Conservation (phyloP, 257 asterid species). For the Forsythia suspensa region DNA sequence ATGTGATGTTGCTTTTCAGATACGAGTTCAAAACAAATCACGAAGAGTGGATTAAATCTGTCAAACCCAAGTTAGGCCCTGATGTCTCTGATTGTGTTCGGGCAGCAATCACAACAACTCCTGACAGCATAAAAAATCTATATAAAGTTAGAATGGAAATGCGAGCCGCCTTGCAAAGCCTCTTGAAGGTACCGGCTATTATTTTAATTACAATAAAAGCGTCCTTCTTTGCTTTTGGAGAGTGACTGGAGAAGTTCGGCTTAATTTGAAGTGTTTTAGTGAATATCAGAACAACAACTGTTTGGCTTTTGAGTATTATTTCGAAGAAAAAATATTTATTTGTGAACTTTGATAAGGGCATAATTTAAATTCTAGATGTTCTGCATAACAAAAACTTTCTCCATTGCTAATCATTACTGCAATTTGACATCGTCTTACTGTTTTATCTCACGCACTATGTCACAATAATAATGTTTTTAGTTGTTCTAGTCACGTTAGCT, state of each 20-base stretch:
- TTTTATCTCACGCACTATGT: neutral
- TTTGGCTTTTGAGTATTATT: constrained; percentile 1
- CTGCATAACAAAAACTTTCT: neutral
- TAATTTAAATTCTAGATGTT: neutral
- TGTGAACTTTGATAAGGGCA: neutral
- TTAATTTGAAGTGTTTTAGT: neutral
- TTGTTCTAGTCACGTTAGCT: neutral
- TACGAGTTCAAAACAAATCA: constrained; percentile 83
- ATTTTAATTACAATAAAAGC: constrained; percentile 4
- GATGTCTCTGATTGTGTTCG: constrained; percentile 53
- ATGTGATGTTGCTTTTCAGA: constrained; percentile 43
- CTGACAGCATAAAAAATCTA: constrained; percentile 66
- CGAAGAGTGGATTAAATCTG: constrained; percentile 81
- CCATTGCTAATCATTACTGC: neutral
- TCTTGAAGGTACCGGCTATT: constrained; percentile 63
- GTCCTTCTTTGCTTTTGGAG: constrained; percentile 13
- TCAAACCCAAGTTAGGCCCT: constrained; percentile 66
- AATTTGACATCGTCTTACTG: neutral
- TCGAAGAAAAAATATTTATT: neutral
- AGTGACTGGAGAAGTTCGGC: neutral
- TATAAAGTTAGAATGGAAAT: constrained; percentile 81
- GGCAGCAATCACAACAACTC: constrained; percentile 55
- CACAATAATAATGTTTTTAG: neutral
- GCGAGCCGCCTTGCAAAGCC: constrained; percentile 68
- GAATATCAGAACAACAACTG: constrained; percentile 4